A percentile compares a stretch with the other conserved stretches of the same genome.
These are phyloP conservation scores for Lycium ferocissimum DNA, from an alignment of 257 asterid genomes.

Conservation along the genomic window DNA sequence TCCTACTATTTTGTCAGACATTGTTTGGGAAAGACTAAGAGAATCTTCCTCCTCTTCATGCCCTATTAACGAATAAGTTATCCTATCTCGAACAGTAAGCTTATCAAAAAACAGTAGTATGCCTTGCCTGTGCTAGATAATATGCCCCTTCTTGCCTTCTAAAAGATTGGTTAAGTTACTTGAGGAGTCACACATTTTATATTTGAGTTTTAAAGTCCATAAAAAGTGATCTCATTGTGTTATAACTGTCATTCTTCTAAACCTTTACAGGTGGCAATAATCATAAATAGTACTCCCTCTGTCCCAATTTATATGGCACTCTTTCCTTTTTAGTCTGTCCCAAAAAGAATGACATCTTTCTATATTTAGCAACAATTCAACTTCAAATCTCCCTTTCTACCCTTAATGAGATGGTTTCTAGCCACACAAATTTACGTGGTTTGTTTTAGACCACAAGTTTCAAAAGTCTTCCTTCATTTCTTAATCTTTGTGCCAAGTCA, in stretches of 20 bases:
- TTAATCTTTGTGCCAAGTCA: no score
- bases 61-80: not conserved
- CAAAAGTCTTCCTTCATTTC: no score
- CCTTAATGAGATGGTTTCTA: no score
- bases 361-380: no score
- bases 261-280: not conserved
- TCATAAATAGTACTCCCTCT: not conserved
- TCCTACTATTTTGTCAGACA: not conserved
- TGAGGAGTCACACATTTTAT: not conserved
- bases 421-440: no score
- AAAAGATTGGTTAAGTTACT: not conserved
- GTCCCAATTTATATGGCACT: no score
- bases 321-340: no score
- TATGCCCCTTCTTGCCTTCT: not conserved
- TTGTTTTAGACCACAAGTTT: no score
- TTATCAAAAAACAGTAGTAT: not conserved
- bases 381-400: no score
- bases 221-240: not conserved
- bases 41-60: not conserved
- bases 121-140: not conserved
- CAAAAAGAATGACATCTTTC: no score
- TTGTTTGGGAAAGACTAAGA: not conserved
- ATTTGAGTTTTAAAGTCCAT: not conserved
- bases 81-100: not conserved
- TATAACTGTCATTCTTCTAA: not conserved